Percentiles rank a stretch among this genome's conserved stretches.
Evolutionary conservation across 2,329 filamentous ascomycete genomes (phyloP).

Genomic region (Talaromyces amestolkiae): DNA sequence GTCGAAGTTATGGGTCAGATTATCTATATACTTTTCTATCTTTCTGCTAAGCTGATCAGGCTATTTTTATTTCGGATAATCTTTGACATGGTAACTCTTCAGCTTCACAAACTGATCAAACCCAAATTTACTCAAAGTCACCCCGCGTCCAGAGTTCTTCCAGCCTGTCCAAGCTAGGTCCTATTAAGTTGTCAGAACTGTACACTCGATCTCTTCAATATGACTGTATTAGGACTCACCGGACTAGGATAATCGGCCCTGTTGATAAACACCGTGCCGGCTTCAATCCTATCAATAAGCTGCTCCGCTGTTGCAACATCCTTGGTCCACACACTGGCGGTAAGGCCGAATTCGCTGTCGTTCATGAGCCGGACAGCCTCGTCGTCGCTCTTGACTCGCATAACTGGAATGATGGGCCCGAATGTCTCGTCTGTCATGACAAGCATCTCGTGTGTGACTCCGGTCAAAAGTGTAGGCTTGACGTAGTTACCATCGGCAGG

Average conservation of each 20-base stretch:
- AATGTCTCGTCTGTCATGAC: slow-evolving; percentile 96
- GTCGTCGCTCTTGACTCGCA: slow-evolving; percentile 76
- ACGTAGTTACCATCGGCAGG: slow-evolving; percentile 84
- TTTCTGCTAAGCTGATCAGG: background rate
- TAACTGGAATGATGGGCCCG: slow-evolving; percentile 84
- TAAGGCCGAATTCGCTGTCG: slow-evolving; percentile 88
- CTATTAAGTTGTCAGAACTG: slow-evolving; percentile 45
- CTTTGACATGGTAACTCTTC: slow-evolving; percentile 93
- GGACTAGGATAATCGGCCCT: slow-evolving; percentile 88
- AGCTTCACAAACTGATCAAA: slow-evolving; percentile 96
- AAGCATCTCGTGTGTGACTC: slow-evolving; percentile 76
- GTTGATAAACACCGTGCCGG: slow-evolving; percentile 95
- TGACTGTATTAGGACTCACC: slow-evolving; percentile 55
- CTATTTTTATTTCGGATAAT: slow-evolving; percentile 56
- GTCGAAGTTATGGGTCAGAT: background rate
- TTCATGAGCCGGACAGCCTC: slow-evolving; percentile 89
- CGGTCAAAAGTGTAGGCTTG: slow-evolving; percentile 75
- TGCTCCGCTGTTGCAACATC: slow-evolving; percentile 72
- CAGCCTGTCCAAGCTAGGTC: slow-evolving; percentile 95
- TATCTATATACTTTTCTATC: slow-evolving; percentile 1
- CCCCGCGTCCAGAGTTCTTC: slow-evolving; percentile 94
- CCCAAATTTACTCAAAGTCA: slow-evolving; percentile 83
- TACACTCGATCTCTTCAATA: background rate
- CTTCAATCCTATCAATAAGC: slow-evolving; percentile 77
- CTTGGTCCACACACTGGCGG: slow-evolving; percentile 97